Percentiles rank a stretch among this genome's conserved stretches.
Conservation (phyloP, 352 stramenopile genomes). For the Ophiocytium majus region DNA sequence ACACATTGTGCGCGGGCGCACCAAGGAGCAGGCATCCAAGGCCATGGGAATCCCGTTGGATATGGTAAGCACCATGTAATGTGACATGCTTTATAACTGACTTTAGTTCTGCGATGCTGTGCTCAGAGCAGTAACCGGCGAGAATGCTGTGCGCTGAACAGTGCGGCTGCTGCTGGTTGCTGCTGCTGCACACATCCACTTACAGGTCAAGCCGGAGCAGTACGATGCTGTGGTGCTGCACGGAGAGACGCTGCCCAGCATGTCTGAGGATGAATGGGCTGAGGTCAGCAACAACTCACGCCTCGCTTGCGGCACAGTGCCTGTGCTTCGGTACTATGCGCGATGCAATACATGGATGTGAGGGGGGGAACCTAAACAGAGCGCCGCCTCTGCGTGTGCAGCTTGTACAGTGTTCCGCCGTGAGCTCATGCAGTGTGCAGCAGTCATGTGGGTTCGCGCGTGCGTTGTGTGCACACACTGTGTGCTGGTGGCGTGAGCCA, state of each 20-base stretch:
- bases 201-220: conserved; percentile 13
- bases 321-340: too few species aligned
- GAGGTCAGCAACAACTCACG: conserved; percentile 12
- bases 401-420: too few species aligned
- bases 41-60: neutral
- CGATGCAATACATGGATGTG: too few species aligned
- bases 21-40: neutral
- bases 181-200: neutral
- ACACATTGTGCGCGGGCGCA: conserved; percentile 12
- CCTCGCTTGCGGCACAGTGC: too few species aligned
- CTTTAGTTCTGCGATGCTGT: neutral
- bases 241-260: conserved; percentile 17
- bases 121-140: too few species aligned
- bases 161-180: neutral
- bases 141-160: neutral
- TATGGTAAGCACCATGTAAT: neutral
- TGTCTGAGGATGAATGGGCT: conserved; percentile 23
- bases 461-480: too few species aligned
- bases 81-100: neutral
- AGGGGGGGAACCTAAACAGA: too few species aligned
- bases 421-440: too few species aligned
- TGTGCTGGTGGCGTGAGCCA: too few species aligned
- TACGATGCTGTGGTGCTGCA: conserved; percentile 23
- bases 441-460: too few species aligned
- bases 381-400: too few species aligned